These are phyloP conservation scores for Balakata baccata DNA, from an alignment of 345 rosid species.

Conservation along the genomic window DNA sequence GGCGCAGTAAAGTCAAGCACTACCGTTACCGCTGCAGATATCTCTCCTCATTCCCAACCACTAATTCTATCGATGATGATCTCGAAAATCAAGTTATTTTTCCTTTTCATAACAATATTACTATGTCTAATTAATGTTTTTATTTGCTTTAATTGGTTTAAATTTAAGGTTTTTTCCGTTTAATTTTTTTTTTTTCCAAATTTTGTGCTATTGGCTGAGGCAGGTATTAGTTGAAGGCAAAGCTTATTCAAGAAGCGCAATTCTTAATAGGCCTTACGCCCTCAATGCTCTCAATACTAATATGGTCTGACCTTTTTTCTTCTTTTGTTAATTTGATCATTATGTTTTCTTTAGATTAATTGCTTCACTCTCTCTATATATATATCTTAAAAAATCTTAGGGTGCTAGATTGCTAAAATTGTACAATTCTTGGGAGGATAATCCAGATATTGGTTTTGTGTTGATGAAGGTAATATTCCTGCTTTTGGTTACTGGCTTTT, in stretches of 20 bases:
- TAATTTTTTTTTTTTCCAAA: neutral
- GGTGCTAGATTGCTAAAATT: constrained; percentile 56
- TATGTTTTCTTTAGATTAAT: neutral
- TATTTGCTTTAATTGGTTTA: neutral
- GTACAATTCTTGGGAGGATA: constrained; percentile 82
- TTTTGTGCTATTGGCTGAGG: neutral
- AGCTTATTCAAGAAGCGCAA: constrained; percentile 64
- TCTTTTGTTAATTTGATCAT: neutral
- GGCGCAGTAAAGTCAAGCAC: constrained; percentile 24
- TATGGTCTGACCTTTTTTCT: constrained; percentile 40
- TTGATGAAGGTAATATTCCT: constrained; percentile 56
- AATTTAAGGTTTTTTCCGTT: neutral
- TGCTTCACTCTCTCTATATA: neutral
- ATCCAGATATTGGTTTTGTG: constrained; percentile 74
- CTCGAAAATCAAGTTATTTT: constrained; percentile 47
- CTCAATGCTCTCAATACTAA: constrained; percentile 80
- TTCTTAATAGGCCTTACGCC: constrained; percentile 75
- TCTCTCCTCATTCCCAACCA: constrained; percentile 42
- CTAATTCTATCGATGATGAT: constrained; percentile 37
- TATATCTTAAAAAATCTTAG: constrained; percentile 23
- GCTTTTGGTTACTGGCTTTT: constrained; percentile 4
- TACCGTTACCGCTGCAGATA: constrained; percentile 23
- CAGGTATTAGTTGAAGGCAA: constrained; percentile 78
- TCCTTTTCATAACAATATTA: neutral
- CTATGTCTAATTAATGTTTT: neutral